Percentiles rank a stretch among this genome's conserved stretches.
phyloP scores from a whole-genome alignment of 306 rosid genomes.

The Lablab purpureus region DNA sequence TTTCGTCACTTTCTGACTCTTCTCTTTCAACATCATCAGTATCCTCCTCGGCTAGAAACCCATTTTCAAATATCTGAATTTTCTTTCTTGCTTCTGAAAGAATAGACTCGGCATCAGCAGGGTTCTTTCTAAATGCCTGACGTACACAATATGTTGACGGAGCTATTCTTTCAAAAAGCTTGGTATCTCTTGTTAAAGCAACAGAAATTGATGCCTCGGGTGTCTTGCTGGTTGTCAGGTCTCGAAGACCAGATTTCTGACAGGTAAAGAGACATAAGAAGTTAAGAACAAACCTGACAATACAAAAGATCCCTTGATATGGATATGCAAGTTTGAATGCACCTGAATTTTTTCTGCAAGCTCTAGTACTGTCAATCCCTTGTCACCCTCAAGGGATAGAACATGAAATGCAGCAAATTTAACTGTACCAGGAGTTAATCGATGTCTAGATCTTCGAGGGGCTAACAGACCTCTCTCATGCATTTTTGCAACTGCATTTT shows the following conservation, averaged over 20 bases:
- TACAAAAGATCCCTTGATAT: conserved; percentile 13
- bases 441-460: conserved; percentile 93
- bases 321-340: conserved; percentile 10
- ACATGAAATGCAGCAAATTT: conserved; percentile 98
- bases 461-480: conserved; percentile 91
- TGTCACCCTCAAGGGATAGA: conserved; percentile 88
- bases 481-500: conserved; percentile 85
- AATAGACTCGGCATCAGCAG: conserved; percentile 87
- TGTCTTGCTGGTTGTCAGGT: conserved; percentile 94
- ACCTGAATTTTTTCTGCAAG: conserved; percentile 99
- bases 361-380: conserved; percentile 87
- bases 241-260: conserved; percentile 98
- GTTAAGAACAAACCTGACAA: conserved; percentile 34
- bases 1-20: conserved; percentile 94
- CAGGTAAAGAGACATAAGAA: neutral
- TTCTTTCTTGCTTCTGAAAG: conserved; percentile 94
- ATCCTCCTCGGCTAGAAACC: conserved; percentile 88
- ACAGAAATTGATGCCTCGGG: conserved; percentile 99
- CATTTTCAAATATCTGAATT: conserved; percentile 92
- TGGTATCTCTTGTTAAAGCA: conserved; percentile 97
- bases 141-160: conserved; percentile 97
- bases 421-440: conserved; percentile 97
- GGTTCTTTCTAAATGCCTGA: conserved; percentile 89
- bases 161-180: conserved; percentile 97
- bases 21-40: conserved; percentile 91